Base-by-base conservation (phyloP, 2,329 filamentous ascomycete species). In the Penicillium sp. region DNA sequence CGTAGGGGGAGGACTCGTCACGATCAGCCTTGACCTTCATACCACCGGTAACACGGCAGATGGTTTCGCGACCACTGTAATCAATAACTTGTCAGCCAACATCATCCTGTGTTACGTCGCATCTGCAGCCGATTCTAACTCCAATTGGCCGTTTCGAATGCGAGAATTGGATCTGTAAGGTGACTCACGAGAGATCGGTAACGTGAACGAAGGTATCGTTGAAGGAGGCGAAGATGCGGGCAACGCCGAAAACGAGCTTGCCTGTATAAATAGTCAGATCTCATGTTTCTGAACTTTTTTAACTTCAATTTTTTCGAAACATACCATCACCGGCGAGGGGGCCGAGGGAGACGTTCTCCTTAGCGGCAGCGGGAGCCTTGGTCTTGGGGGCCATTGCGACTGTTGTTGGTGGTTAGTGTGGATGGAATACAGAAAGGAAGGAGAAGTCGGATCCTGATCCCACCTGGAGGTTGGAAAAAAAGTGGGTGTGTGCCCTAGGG, bases 11-110 rank as follows among this genome's bases (percentile, higher is more conserved):
- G 75, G 93, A 97, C 86, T 99, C 94, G 84, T 99, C 94, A 86
- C 94, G 93, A 78, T 99, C 92, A 81, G 92, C 92, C 89, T 99
- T 99, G 87, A 99, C 94, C 87, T 99, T 99, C 94, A 99, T 99
- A 78, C 95, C 95, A 84, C 95, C 94, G 74, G 95, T 99, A 71
- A 99, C 93, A 90, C 94, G 92, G 87, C 87, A 90, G 84, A 99
- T 97, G 83, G 95, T 99, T 89, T 99, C 94, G 82, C 94, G 94
- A 83, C 94, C 94, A 83, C 90, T 95, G 84, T 53, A 59, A 44
- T 5, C 19, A 35, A 84, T 12, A 78, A 75, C 45, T 78, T 75
- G 82, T 88, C 81, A 88, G 85, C 81, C 80, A 82, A 65, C 77
- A 69, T 75, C 77, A 69, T 75, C 74, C 55, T 51, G 51, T 38